Evolutionary conservation across 2,329 filamentous ascomycete genomes (phyloP), one percentile per base, ranked within the genome.

Genomic region (Fusarium sp.): DNA sequence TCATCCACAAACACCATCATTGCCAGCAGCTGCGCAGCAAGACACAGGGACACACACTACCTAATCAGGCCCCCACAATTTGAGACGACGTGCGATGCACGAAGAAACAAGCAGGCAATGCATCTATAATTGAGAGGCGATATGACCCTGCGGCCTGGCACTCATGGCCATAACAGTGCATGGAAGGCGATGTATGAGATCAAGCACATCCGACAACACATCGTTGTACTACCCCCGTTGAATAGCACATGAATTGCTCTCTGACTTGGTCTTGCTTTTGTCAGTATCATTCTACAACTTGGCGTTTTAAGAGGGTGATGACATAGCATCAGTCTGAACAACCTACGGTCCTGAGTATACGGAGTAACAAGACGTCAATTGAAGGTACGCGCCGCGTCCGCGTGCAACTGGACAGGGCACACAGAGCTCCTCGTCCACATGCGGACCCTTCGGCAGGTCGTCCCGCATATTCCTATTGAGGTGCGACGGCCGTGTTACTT

Each of bases 401-500:
- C 63, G 62, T 56, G 48, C 34, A 38, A 68, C 61, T 54, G 44
- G 43, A 68, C 57, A 57, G 44, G 43, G 16, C 66, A 67, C 41
- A 48, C 40, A 57, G 53, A 71, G 46, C 45, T 34, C 60, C 47
- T 61, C 47, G 25, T 51, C 54, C 55, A 53, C 34, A 45, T 54
- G 52, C 45, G 44, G 68, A 71, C 55, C 68, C 56, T 71, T 65
- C 60, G 60, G 48, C 53, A 71, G 56, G 60, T 29, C 38, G 65
- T 69, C 68, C 68, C 65, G 69, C 63, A 68, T 58, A 70, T 61
- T 45, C 62, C 63, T 54, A 70, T 60, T 63, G 65, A 60, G 61
- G 67, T 71, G 54, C 62, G 40, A 72, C 64, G 67, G 45, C 58
- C 63, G 59, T 63, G 68, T 44, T 70, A 62, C 64, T 24, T 44